Base-by-base conservation (phyloP, 176 grass and related monocot species). In the Avena sativa region DNA sequence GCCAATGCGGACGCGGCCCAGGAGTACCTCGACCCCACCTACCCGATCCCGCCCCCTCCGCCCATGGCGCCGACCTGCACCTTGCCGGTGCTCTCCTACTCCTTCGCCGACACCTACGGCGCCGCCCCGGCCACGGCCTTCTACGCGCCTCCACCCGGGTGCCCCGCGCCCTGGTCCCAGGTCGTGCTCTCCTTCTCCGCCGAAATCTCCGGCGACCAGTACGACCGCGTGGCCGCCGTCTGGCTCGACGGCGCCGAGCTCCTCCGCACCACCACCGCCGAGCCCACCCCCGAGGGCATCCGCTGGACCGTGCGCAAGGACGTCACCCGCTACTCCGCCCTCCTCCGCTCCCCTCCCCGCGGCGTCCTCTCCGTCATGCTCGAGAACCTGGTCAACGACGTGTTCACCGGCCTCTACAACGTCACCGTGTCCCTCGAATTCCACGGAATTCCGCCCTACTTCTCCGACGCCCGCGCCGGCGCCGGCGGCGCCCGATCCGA, bases 171-270 rank as follows among this genome's bases (percentile, higher is more conserved):
- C 28, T 98, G 93, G 93, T 71, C 89, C 38, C 85, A 88, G 51
- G 88, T 92, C 89, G 82, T 93, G 16, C 97, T 98, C 79, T 76
- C 79, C 76, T 93, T 98, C 88, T 96, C 92, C 53, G 85, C 78
- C 19, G 83, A 57, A 57, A 20, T 89, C 51, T 86, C 92, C 12
- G 96, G 96, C 15, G 90, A 98, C 20, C 96, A 98, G 87, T 96
- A 98, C 87, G 93, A 96, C 67, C 90, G 97, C 62, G 91, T 98
- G 4, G 92, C 97, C 14, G 94, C 97, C 47, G 77, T 98, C 30
- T 98, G 94, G 97, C 88, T 98, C 75, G 87, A 96, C 52, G 88
- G 92, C 62, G 85, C 72, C 58, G 97, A 98, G 92, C 86, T 98
- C 21, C 92, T 98, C 58, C 93, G 93, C 56, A 98, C 93, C 92